Base-by-base conservation (phyloP, 2,329 filamentous ascomycete species). In the Monilinia polystroma region DNA sequence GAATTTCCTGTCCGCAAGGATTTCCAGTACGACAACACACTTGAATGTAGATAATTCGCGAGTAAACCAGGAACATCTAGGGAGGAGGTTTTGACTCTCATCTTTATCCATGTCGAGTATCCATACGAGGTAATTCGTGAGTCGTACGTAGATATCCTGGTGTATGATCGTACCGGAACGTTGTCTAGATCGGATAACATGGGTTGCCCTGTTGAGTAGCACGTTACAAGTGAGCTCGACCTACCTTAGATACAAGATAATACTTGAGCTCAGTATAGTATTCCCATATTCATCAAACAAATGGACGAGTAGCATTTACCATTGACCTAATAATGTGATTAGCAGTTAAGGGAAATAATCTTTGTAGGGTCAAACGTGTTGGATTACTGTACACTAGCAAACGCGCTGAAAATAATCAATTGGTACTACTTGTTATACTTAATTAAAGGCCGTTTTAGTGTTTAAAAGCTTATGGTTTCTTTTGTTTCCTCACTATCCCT, bases 111-210 rank as follows among this genome's bases (percentile, higher is more conserved):
- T 57, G 23, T n/a, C 35, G 43, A 29, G 26, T 57, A n/a, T 7
- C 16, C 1, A 18, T 43, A 11, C 43, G 20, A 59, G 43, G 52
- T 38, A n/a, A 32, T 32, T 20, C 7, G 43, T 23, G 52, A 47
- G 12, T 49, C 58, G 5, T 14, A 20, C 11, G 18, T 23, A 18
- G 18, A 23, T 58, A 26, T 23, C 20, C 14, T 32, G 26, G 26
- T 55, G 51, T 56, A 65, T 51, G 53, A 64, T 51, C 26, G 32
- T 59, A 55, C 32, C 53, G 53, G 53, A 65, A 59, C 43, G 29
- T 26, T 59, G 43, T 65, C n/a, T 58, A 29, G 54, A 59, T 52
- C 23, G 23, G 23, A 59, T 65, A 59, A 26, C 45, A 59, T 65
- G 45, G 45, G 43, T 35, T 41, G 35, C 63, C 54, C 54, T 59